A percentile compares a stretch with the other conserved stretches of the same genome.
These are phyloP conservation scores for Malbranchea zuffiana DNA, from an alignment of 2,329 filamentous ascomycete genomes.

Conservation along the genomic window DNA sequence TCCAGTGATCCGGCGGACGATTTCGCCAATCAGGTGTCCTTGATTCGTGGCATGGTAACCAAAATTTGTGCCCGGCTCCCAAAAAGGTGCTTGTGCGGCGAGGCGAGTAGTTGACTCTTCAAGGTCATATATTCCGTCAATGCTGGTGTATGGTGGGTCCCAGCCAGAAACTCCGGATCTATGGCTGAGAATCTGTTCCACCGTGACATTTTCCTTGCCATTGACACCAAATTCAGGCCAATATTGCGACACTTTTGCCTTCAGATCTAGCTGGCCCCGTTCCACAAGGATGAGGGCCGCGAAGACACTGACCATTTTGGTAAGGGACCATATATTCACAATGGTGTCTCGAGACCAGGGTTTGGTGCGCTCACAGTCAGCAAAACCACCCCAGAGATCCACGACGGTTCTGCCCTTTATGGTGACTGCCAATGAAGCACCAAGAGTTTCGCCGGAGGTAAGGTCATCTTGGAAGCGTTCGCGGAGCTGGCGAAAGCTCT, in stretches of 20 bases:
- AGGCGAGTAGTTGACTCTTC: slow-evolving; percentile 24
- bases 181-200: slow-evolving; percentile 35
- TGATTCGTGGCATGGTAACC: slow-evolving; percentile 36
- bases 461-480: background rate
- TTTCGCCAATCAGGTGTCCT: slow-evolving; percentile 36
- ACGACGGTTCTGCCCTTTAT: slow-evolving; percentile 31
- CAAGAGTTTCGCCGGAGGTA: background rate
- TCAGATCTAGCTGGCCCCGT: slow-evolving; percentile 28
- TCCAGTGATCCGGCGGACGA: slow-evolving; percentile 34
- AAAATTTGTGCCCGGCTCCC: slow-evolving; percentile 34
- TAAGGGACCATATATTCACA: slow-evolving; percentile 32
- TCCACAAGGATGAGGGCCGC: slow-evolving; percentile 33
- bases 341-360: slow-evolving; percentile 36
- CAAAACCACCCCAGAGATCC: slow-evolving; percentile 38
- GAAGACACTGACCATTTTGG: slow-evolving; percentile 31
- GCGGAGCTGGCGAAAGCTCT: background rate
- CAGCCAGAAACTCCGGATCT: slow-evolving; percentile 28
- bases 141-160: no score
- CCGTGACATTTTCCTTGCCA: slow-evolving; percentile 32
- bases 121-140: slow-evolving; percentile 28
- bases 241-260: slow-evolving; percentile 32
- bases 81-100: slow-evolving; percentile 35
- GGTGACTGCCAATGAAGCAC: background rate
- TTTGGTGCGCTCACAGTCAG: slow-evolving; percentile 21
- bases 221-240: slow-evolving; percentile 40